Evolutionary conservation across 495 filamentous ascomycete species (phyloP).

Genomic region (Hypomontagnella submonticulosa): DNA sequence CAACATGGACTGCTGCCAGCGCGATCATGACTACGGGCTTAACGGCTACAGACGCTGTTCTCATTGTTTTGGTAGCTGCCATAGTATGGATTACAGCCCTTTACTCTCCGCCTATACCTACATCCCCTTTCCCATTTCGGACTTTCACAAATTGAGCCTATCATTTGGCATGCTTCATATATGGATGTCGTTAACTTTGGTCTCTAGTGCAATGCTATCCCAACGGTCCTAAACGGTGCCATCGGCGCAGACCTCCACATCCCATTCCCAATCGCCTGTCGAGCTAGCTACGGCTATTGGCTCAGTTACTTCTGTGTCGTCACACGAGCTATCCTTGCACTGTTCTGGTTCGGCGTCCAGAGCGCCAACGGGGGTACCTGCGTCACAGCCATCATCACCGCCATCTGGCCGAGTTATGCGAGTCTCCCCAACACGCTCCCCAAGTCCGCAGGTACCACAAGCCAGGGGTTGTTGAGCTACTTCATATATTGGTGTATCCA

Average conservation of each 20-base stretch:
- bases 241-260: constrained; percentile 70
- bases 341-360: constrained; percentile 79
- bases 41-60: constrained; percentile 42
- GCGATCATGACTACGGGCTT: constrained; percentile 46
- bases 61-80: constrained; percentile 43
- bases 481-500: constrained; percentile 68
- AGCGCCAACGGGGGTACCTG: constrained; percentile 72
- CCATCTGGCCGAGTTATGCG: constrained; percentile 72
- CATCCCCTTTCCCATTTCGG: too few relatives aligned
- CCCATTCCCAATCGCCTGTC: constrained; percentile 72
- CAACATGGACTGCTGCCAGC: constrained; percentile 43
- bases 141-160: too few relatives aligned
- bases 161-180: too few relatives aligned
- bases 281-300: constrained; percentile 75
- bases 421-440: constrained; percentile 64
- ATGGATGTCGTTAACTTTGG: too few relatives aligned
- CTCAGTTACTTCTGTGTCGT: constrained; percentile 72
- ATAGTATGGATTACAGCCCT: too few relatives aligned
- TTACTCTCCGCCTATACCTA: too few relatives aligned
- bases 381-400: constrained; percentile 72
- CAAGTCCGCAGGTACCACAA: constrained; percentile 67
- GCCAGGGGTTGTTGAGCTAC: constrained; percentile 69
- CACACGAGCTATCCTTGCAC: constrained; percentile 68
- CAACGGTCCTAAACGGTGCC: constrained; percentile 70
- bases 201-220: constrained; percentile 56